Evolutionary conservation across 2,329 filamentous ascomycete species (phyloP).

Genomic region (Ophiostoma montium): DNA sequence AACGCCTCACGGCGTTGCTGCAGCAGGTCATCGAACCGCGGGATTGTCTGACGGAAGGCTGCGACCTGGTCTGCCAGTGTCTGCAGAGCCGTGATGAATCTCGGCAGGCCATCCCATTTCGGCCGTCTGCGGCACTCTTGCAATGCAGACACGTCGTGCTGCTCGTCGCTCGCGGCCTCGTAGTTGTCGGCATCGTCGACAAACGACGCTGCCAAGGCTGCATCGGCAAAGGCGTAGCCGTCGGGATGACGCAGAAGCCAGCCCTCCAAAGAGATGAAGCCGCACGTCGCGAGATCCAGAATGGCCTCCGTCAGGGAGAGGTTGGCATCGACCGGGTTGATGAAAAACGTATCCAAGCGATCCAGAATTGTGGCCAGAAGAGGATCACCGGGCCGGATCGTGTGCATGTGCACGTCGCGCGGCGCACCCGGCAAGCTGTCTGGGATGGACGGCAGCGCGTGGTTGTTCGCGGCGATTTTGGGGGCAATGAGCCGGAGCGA

Average conservation of each 20-base stretch:
- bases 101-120: constrained; percentile 36
- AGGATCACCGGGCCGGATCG: constrained; percentile 47
- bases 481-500: constrained; percentile 54
- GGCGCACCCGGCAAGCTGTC: constrained; percentile 46
- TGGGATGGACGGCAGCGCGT: constrained; percentile 39
- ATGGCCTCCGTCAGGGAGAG: constrained; percentile 74
- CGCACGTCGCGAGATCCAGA: constrained; percentile 69
- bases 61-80: constrained; percentile 47
- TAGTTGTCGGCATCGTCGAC: neutral
- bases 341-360: constrained; percentile 66
- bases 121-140: constrained; percentile 39
- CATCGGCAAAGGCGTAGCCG: constrained; percentile 34
- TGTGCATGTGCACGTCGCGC: constrained; percentile 46
- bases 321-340: constrained; percentile 86
- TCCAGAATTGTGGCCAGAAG: constrained; percentile 50
- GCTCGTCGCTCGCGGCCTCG: neutral
- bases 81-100: constrained; percentile 43
- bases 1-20: constrained; percentile 51
- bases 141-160: constrained; percentile 26
- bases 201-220: neutral
- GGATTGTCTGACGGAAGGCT: constrained; percentile 47
- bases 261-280: constrained; percentile 73
- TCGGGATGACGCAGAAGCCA: constrained; percentile 69
- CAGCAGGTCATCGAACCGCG: constrained; percentile 59
- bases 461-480: constrained; percentile 39